Evolutionary conservation across 805 yeast genomes (phyloP), one percentile per base, ranked within the genome.

Genomic region (Metschnikowia peoriensis): DNA sequence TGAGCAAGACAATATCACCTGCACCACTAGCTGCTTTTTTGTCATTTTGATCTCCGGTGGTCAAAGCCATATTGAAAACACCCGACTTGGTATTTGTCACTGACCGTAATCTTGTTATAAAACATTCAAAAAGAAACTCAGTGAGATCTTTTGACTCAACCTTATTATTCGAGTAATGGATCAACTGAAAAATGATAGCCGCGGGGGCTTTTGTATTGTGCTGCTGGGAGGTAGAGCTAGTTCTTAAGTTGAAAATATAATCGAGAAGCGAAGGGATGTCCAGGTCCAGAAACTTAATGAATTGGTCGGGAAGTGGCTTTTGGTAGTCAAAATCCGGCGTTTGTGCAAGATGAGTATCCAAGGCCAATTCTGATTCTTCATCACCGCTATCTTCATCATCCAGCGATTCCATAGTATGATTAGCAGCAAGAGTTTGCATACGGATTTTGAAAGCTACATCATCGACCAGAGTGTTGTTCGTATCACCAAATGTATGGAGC

Each of bases 1-100:
- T 86, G 55, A 86, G 78, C 40, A 78, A 64, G 15, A 88, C 88
- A 50, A 87, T 84, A 63, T 88, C 93, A 34, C 85, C 86, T 35
- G 76, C 69, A 6, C 73, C 76, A 55, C 53, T 54, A 7, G 54
- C 50, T 11, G 41, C 63, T 5, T 39, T 47, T 16, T 45, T 47
- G 6, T 51, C 52, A 29, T 50, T 54, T 14, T 39, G 40, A 7
- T 55, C 59, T 39, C 50, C 58, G 65, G 46, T 66, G 17, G 59
- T 62, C 12, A 65, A 55, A 6, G 73, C 73, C 72, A 73, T 70
- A 41, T 77, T 72, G 55, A 78, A 77, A 10, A 80, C 82, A 0
- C 88, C 89, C 15, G 86, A 78, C 56, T 79, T 81, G 0, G 88
- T 79, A 47, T 82, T 76, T 1, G 86, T 78, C 7, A 80, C 79